A percentile compares a stretch with the other conserved stretches of the same genome.
These are phyloP conservation scores for Pythium dissotocum DNA, from an alignment of 352 stramenopile genomes.

Conservation along the genomic window DNA sequence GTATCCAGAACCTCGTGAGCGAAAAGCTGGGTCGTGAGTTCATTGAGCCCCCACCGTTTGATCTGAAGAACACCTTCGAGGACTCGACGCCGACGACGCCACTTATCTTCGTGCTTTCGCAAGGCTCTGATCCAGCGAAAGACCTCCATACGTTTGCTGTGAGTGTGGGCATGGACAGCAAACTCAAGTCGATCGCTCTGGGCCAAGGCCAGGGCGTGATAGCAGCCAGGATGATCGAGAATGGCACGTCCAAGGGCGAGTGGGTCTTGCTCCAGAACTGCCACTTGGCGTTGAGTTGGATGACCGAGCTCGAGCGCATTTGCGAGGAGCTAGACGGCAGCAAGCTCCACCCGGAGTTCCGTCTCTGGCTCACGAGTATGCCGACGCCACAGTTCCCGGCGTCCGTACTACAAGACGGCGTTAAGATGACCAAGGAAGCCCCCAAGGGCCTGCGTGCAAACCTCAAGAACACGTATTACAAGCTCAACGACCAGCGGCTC, in stretches of 20 bases:
- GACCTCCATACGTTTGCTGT: slow-evolving; percentile 91
- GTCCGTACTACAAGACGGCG: slow-evolving; percentile 92
- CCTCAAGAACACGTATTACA: slow-evolving; percentile 94
- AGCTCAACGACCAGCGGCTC: slow-evolving; percentile 89
- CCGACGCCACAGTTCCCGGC: slow-evolving; percentile 86
- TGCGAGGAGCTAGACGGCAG: slow-evolving; percentile 89
- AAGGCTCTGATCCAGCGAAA: slow-evolving; percentile 93
- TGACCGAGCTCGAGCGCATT: slow-evolving; percentile 93
- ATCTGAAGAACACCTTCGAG: slow-evolving; percentile 89
- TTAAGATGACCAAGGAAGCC: slow-evolving; percentile 98
- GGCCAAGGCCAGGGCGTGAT: slow-evolving; percentile 92
- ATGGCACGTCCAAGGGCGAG: slow-evolving; percentile 85
- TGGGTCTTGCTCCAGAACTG: slow-evolving; percentile 96
- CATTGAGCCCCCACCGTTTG: slow-evolving; percentile 91
- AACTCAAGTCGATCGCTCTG: slow-evolving; percentile 93
- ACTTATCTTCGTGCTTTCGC: slow-evolving; percentile 93
- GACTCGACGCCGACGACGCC: slow-evolving; percentile 90
- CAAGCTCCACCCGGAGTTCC: slow-evolving; percentile 91
- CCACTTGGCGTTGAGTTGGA: slow-evolving; percentile 94
- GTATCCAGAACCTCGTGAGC: slow-evolving; percentile 90
- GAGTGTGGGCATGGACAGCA: slow-evolving; percentile 82
- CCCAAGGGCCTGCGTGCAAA: slow-evolving; percentile 93
- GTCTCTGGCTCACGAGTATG: slow-evolving; percentile 93
- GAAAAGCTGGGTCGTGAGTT: slow-evolving; percentile 86
- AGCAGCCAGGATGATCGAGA: slow-evolving; percentile 90